Evolutionary conservation across 768 basidiomycete species (phyloP).

Genomic region (Cubamyces sp.): DNA sequence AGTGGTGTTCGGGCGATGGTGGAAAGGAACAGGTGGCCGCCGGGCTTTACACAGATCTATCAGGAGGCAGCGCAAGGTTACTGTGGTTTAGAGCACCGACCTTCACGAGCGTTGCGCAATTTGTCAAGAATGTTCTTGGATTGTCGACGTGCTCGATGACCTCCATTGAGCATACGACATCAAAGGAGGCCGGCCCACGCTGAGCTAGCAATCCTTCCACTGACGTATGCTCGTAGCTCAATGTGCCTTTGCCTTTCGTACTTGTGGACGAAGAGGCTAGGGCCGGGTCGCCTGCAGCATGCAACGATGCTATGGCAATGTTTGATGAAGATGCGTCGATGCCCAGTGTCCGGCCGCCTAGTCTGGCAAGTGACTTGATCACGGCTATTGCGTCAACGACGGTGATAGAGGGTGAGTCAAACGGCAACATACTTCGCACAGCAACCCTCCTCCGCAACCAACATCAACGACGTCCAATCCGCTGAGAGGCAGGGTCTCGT

Average conservation of each 20-base stretch:
- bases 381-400: background rate
- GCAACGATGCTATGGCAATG: slow-evolving; percentile 80
- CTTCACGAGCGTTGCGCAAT: slow-evolving; percentile 86
- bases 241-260: slow-evolving; percentile 27
- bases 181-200: slow-evolving; percentile 67
- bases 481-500: slow-evolving; percentile 46
- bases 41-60: slow-evolving; percentile 60
- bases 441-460: slow-evolving; percentile 93
- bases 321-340: slow-evolving; percentile 92
- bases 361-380: slow-evolving; percentile 81
- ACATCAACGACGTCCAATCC: slow-evolving; percentile 84
- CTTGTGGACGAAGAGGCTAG: slow-evolving; percentile 41
- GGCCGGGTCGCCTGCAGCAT: slow-evolving; percentile 77
- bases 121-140: slow-evolving; percentile 79
- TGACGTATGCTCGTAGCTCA: slow-evolving; percentile 72
- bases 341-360: slow-evolving; percentile 88
- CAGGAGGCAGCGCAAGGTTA: background rate
- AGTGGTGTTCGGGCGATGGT: slow-evolving; percentile 89
- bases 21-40: slow-evolving; percentile 93
- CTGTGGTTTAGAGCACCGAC: slow-evolving; percentile 44
- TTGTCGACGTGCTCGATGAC: slow-evolving; percentile 98
- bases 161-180: slow-evolving; percentile 97
- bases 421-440: slow-evolving; percentile 73
- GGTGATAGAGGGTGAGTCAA: background rate
- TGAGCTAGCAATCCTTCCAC: slow-evolving; percentile 69